Percentiles rank a stretch among this genome's conserved stretches.
Evolutionary conservation across 2,329 filamentous ascomycete species (phyloP).

Genomic region (Penicillium hesseltinei): DNA sequence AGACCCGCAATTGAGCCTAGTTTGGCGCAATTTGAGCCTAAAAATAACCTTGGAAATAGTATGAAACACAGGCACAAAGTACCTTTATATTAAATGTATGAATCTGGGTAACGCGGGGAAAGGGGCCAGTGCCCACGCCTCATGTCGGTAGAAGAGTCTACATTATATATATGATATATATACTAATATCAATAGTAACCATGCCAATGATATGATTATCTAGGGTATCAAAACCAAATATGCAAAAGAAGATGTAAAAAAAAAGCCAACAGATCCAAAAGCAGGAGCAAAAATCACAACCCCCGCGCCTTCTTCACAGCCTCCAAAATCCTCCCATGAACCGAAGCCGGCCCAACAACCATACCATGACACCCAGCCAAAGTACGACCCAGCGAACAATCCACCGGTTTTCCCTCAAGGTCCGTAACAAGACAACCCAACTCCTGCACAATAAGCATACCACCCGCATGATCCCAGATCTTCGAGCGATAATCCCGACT

Average conservation of each 20-base stretch:
- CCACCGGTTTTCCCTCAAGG: constrained; percentile 50
- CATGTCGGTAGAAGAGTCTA: neutral
- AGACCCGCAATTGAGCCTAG: neutral
- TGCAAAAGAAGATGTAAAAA: neutral
- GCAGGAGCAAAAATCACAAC: neutral
- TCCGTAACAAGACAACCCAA: constrained; percentile 53
- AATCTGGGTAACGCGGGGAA: constrained; percentile 7
- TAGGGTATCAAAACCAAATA: constrained; percentile 10
- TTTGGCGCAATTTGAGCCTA: neutral
- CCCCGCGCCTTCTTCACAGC: constrained; percentile 28
- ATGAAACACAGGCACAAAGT: neutral
- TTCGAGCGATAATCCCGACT: constrained; percentile 46
- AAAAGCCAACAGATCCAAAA: constrained; percentile 1
- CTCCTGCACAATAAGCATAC: constrained; percentile 52
- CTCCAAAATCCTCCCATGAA: constrained; percentile 35
- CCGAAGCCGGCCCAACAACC: constrained; percentile 40
- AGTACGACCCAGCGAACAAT: constrained; percentile 46
- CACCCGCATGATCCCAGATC: constrained; percentile 58
- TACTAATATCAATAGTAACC: neutral
- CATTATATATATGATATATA: neutral
- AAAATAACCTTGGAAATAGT: neutral
- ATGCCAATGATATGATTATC: constrained; percentile 10
- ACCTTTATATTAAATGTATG: neutral
- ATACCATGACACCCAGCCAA: constrained; percentile 42
- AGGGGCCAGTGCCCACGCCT: constrained; percentile 10